These are phyloP conservation scores for Termitomyces sp. DNA, from an alignment of 768 basidiomycete species.

Conservation along the genomic window DNA sequence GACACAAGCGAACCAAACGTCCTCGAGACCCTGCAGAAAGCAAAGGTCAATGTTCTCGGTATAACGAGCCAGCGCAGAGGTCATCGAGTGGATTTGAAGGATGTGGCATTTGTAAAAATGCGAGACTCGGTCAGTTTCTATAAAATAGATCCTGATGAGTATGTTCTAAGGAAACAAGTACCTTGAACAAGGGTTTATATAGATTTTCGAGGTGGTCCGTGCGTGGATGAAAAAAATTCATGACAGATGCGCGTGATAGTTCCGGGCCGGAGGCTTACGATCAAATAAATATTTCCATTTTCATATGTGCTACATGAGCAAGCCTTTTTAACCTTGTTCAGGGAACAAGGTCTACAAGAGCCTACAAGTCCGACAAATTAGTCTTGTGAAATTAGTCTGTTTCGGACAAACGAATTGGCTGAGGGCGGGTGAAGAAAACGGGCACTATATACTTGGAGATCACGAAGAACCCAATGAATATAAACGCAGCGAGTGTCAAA, in stretches of 20 bases:
- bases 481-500: neutral
- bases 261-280: neutral
- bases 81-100: constrained; percentile 23
- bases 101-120: constrained; percentile 24
- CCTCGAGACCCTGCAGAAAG: constrained; percentile 16
- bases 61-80: constrained; percentile 17
- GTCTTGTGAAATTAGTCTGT: neutral
- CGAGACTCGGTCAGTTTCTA: constrained; percentile 24
- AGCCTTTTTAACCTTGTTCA: too few relatives aligned
- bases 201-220: constrained; percentile 5
- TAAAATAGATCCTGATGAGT: constrained; percentile 25
- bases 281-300: too few relatives aligned
- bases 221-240: constrained; percentile 4
- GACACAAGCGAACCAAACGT: constrained; percentile 15
- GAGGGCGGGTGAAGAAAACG: neutral
- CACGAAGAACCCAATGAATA: neutral
- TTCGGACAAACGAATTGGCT: neutral
- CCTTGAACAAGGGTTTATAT: constrained; percentile 3
- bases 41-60: constrained; percentile 19
- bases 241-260: neutral
- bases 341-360: too few relatives aligned
- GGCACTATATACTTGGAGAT: neutral
- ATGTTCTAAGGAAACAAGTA: constrained; percentile 16
- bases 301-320: neutral
- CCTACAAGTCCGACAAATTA: neutral